These are phyloP conservation scores for Backusella morwellensis DNA, from an alignment of 192 early-diverging fungal species.

Conservation along the genomic window DNA sequence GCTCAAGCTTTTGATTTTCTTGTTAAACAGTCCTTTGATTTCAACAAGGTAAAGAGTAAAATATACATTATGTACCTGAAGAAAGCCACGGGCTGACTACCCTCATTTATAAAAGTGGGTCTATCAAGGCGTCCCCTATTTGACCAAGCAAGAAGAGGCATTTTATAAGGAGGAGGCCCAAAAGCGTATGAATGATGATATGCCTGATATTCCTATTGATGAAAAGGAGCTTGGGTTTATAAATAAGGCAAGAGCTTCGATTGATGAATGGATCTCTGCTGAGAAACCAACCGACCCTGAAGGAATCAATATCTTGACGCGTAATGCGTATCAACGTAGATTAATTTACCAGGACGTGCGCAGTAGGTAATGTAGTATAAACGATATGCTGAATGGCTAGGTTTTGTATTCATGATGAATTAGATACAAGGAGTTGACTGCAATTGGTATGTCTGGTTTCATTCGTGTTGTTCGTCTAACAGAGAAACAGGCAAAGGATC, in stretches of 20 bases:
- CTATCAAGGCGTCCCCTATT: slow-evolving; percentile 53
- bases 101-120: slow-evolving; percentile 30
- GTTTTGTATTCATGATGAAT: background rate
- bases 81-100: background rate
- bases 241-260: slow-evolving; percentile 27
- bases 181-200: slow-evolving; percentile 24
- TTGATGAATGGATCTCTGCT: slow-evolving; percentile 41
- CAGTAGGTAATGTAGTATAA: slow-evolving; percentile 28
- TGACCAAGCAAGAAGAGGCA: slow-evolving; percentile 54
- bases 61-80: background rate
- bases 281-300: slow-evolving; percentile 41
- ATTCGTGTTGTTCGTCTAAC: slow-evolving; percentile 18
- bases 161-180: slow-evolving; percentile 16
- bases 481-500: slow-evolving; percentile 15
- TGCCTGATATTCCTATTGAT: slow-evolving; percentile 48
- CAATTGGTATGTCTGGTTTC: slow-evolving; percentile 26
- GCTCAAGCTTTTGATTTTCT: slow-evolving; percentile 57
- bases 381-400: background rate
- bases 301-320: slow-evolving; percentile 35
- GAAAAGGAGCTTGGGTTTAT: slow-evolving; percentile 48
- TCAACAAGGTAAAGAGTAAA: slow-evolving; percentile 49
- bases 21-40: slow-evolving; percentile 55
- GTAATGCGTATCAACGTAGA: slow-evolving; percentile 49
- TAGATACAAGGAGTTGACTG: slow-evolving; percentile 27
- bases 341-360: slow-evolving; percentile 64